Evolutionary conservation across 2,329 filamentous ascomycete genomes (phyloP).

Genomic region (Aurifilum marmelostoma): DNA sequence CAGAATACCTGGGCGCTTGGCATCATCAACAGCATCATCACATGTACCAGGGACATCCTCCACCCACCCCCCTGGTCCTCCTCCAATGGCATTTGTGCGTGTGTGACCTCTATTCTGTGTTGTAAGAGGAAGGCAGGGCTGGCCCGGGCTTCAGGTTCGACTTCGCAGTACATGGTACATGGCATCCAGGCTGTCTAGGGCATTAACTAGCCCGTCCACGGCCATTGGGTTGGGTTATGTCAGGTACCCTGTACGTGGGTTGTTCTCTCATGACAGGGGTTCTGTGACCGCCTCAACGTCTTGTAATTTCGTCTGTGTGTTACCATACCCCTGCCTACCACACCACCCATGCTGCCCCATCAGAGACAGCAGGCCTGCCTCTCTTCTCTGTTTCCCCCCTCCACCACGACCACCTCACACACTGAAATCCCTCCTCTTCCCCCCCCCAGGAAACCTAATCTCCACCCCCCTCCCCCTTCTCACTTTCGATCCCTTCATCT

Average conservation of each 20-base stretch:
- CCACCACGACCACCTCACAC: constrained; percentile 22
- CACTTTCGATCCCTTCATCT: constrained; percentile 26
- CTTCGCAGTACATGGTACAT: not conserved
- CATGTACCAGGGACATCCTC: not conserved
- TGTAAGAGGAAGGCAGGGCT: constrained; percentile 16
- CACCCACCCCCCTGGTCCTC: not conserved
- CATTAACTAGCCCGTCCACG: not conserved
- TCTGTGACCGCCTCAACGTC: constrained; percentile 16
- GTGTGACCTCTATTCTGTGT: not conserved
- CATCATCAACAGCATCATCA: not conserved
- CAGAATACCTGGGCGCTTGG: constrained; percentile 14
- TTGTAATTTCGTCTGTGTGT: constrained; percentile 28
- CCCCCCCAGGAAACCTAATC: not conserved
- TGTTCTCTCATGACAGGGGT: constrained; percentile 12
- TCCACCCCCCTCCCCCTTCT: constrained; percentile 29
- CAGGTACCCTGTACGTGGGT: not conserved
- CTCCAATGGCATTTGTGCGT: not conserved
- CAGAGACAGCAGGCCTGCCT: too few relatives aligned
- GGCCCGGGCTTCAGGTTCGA: not conserved
- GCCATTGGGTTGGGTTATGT: not conserved
- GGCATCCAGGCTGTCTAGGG: not conserved
- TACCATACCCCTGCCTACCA: constrained; percentile 16
- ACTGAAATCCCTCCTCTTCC: constrained; percentile 21
- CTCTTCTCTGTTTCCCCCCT: constrained; percentile 27
- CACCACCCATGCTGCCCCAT: not conserved